phyloP scores from a whole-genome alignment of 2,329 filamentous ascomycete genomes.

The Mariannaea sp. region DNA sequence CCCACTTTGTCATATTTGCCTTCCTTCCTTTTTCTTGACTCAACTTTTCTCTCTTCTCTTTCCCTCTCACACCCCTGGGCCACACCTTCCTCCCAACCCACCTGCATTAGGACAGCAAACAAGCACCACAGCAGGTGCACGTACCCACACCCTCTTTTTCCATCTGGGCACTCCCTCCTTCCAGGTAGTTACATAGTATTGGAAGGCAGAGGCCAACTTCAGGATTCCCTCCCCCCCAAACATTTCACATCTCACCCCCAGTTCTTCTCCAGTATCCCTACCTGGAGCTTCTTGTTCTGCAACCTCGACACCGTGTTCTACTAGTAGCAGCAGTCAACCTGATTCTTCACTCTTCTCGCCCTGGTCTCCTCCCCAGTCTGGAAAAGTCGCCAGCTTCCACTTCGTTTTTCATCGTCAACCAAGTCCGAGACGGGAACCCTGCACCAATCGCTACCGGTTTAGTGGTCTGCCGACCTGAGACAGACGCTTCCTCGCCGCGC shows the following conservation, averaged over 20 bases:
- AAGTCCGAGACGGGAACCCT: background rate
- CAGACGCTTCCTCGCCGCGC: constrained; percentile 31
- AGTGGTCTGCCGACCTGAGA: constrained; percentile 6
- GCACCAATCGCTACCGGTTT: constrained; percentile 12
- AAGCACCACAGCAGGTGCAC: constrained; percentile 5
- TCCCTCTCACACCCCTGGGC: background rate
- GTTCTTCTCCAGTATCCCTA: background rate
- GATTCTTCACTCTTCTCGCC: background rate
- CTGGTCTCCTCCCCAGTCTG: constrained; percentile 5
- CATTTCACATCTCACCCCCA: background rate
- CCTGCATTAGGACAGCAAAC: constrained; percentile 5
- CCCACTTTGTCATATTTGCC: constrained; percentile 2
- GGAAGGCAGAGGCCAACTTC: background rate
- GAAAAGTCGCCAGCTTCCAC: background rate
- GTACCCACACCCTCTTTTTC: constrained; percentile 8
- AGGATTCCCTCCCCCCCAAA: background rate
- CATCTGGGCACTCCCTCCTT: too few relatives aligned
- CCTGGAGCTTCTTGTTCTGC: background rate
- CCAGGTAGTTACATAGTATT: background rate
- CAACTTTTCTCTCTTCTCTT: background rate
- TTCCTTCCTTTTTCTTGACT: background rate
- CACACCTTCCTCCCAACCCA: constrained; percentile 7
- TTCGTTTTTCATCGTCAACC: background rate
- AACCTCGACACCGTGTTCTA: constrained; percentile 5
- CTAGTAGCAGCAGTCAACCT: too few relatives aligned